Percentiles rank a stretch among this genome's conserved stretches.
phyloP scores from a whole-genome alignment of 208 protist species.

The Strigomonas culicis region DNA sequence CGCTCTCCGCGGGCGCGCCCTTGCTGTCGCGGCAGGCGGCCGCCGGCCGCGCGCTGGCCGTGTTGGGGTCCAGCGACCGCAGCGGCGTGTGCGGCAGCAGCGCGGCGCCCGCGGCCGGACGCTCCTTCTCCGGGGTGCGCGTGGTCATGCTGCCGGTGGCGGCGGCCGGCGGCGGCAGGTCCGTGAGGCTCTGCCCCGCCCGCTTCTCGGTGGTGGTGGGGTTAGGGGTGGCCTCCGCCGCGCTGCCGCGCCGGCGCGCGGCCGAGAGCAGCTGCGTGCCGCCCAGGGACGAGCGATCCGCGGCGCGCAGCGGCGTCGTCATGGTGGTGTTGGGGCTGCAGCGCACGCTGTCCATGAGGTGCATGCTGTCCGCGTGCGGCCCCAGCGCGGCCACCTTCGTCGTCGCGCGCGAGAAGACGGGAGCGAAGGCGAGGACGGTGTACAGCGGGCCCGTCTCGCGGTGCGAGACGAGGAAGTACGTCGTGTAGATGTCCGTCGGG shows the following conservation, averaged over 20 bases:
- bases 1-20: background rate
- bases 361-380: constrained; percentile 30
- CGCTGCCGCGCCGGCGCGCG: background rate
- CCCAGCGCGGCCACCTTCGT: constrained; percentile 6
- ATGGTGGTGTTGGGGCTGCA: constrained; percentile 32
- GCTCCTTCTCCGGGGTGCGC: background rate
- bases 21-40: background rate
- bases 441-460: constrained; percentile 63
- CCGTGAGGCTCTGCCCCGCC: no score
- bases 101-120: background rate
- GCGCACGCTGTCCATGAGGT: constrained; percentile 39
- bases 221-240: background rate
- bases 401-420: constrained; percentile 42
- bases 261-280: background rate
- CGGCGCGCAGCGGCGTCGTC: constrained; percentile 11
- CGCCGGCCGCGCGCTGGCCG: no score
- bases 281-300: background rate
- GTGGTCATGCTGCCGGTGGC: constrained; percentile 5
- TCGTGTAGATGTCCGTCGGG: constrained; percentile 53
- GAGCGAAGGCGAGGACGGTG: constrained; percentile 70
- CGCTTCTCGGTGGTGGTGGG: background rate
- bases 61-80: constrained; percentile 1
- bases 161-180: no score
- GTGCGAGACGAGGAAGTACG: constrained; percentile 63
- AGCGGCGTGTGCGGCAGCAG: constrained; percentile 7